phyloP scores from a whole-genome alignment of 192 early-diverging fungal genomes.

The Coemansia asiatica region DNA sequence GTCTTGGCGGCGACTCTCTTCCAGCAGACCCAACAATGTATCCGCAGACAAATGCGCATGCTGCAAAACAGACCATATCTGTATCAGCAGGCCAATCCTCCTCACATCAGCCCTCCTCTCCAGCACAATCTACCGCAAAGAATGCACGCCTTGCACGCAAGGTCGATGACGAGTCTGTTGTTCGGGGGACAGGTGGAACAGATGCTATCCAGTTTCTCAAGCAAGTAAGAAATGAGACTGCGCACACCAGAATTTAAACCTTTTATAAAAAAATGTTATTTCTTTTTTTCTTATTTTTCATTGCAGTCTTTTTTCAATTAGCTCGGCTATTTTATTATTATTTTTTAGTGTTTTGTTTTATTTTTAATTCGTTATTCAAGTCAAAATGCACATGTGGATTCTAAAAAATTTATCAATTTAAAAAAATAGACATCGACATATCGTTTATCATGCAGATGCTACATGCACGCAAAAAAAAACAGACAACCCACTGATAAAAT shows the following conservation, averaged over 20 bases:
- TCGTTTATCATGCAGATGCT: too few relatives aligned
- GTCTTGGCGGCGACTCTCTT: conserved; percentile 49
- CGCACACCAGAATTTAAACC: conserved; percentile 46
- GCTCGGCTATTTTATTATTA: too few relatives aligned
- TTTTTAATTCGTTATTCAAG: too few relatives aligned
- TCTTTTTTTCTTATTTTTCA: not conserved
- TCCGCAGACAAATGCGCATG: conserved; percentile 45
- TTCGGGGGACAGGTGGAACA: conserved; percentile 80
- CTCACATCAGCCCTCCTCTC: not conserved
- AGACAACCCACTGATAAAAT: too few relatives aligned
- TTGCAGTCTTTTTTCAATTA: too few relatives aligned
- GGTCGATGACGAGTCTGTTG: conserved; percentile 59
- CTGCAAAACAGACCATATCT: not conserved
- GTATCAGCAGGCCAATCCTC: not conserved
- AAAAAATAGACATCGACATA: too few relatives aligned
- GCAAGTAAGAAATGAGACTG: conserved; percentile 83
- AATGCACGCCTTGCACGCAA: conserved; percentile 59
- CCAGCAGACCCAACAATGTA: conserved; percentile 53
- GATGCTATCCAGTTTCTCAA: conserved; percentile 93
- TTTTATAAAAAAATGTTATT: not conserved
- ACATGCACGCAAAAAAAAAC: too few relatives aligned
- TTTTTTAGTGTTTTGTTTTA: too few relatives aligned
- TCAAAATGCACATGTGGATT: too few relatives aligned
- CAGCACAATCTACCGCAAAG: not conserved
- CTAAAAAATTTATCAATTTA: too few relatives aligned